Percentiles rank a stretch among this genome's conserved stretches.
These are phyloP conservation scores for Agapanthus africanus DNA, from an alignment of 106 monocot genomes.

Conservation along the genomic window DNA sequence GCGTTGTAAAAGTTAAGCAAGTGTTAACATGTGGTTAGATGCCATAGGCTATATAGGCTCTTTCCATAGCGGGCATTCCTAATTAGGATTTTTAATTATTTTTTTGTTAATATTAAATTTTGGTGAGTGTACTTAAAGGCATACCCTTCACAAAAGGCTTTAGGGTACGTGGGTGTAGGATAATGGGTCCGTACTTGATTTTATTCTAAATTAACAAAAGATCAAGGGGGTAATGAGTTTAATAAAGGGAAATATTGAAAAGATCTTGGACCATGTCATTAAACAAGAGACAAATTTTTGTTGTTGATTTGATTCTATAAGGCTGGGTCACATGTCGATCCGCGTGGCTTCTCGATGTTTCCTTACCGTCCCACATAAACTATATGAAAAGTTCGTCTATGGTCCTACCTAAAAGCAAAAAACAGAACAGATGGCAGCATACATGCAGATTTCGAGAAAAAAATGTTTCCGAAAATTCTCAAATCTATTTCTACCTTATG, in stretches of 20 bases:
- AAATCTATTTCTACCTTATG: no score
- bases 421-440: no score
- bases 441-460: no score
- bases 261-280: slow-evolving; percentile 5
- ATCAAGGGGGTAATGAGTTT: background rate
- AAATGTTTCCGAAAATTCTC: no score
- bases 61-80: background rate
- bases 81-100: background rate
- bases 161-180: slow-evolving; percentile 7
- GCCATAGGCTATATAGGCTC: no score
- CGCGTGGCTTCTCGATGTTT: slow-evolving; percentile 11
- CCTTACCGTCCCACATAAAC: background rate
- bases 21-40: no score
- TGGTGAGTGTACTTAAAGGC: slow-evolving; percentile 5
- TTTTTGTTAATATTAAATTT: background rate
- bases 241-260: background rate
- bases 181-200: background rate
- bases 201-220: background rate
- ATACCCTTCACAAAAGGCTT: background rate
- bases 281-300: background rate
- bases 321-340: background rate
- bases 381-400: no score
- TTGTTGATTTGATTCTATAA: background rate
- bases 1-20: slow-evolving; percentile 4
- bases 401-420: no score